phyloP scores from a whole-genome alignment of 768 basidiomycete genomes.

The Mycena leptocephala region DNA sequence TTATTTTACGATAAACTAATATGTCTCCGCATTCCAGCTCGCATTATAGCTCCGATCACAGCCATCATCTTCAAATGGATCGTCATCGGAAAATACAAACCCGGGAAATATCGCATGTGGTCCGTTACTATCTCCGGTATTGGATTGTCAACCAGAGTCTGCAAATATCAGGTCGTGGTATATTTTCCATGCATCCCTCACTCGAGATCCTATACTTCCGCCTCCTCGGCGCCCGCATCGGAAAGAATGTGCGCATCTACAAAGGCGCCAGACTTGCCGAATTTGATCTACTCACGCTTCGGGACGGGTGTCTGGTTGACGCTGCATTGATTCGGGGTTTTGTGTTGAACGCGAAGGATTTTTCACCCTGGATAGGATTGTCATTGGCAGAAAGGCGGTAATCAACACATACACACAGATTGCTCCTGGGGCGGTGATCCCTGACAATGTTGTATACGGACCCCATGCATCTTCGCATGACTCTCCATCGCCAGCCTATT shows the following conservation, averaged over 20 bases:
- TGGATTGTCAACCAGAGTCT: slow-evolving; percentile 31
- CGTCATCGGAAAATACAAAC: slow-evolving; percentile 60
- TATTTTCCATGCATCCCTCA: slow-evolving; percentile 57
- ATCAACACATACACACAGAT: slow-evolving; percentile 63
- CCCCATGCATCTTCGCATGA: slow-evolving; percentile 65
- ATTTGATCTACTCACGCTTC: slow-evolving; percentile 59
- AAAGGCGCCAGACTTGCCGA: slow-evolving; percentile 50
- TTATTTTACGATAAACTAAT: too few relatives aligned
- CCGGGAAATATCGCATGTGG: slow-evolving; percentile 56
- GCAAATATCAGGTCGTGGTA: slow-evolving; percentile 56
- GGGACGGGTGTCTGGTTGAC: slow-evolving; percentile 62
- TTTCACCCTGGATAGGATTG: slow-evolving; percentile 59
- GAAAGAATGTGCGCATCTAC: slow-evolving; percentile 45
- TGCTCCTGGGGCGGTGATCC: slow-evolving; percentile 57
- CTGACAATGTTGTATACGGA: slow-evolving; percentile 57
- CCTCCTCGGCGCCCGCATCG: slow-evolving; percentile 61
- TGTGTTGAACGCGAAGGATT: slow-evolving; percentile 62
- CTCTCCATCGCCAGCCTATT: slow-evolving; percentile 51
- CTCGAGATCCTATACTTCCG: slow-evolving; percentile 61
- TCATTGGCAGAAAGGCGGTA: slow-evolving; percentile 55
- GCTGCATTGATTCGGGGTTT: slow-evolving; percentile 57
- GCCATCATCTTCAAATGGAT: slow-evolving; percentile 65
- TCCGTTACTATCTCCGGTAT: slow-evolving; percentile 35
- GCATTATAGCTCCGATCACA: slow-evolving; percentile 56
- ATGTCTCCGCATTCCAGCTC: slow-evolving; percentile 24